A percentile compares a stretch with the other conserved stretches of the same genome.
These are phyloP conservation scores for Akanthomyces muscarius DNA, from an alignment of 2,329 filamentous ascomycete genomes.

Conservation along the genomic window DNA sequence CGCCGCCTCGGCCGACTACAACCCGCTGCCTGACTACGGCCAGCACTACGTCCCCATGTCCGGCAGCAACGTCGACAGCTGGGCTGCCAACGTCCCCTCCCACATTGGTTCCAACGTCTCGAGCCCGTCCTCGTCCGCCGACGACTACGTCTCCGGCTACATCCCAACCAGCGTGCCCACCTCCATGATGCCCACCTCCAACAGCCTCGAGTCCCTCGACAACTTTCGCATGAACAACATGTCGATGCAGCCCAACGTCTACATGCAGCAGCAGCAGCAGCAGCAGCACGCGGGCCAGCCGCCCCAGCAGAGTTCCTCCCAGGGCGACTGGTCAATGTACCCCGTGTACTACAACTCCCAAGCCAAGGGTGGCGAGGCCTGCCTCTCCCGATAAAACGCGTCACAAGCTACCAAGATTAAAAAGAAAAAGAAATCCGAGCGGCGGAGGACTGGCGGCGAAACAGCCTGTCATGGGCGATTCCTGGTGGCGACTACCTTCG, in stretches of 20 bases:
- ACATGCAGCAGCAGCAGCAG: constrained; percentile 24
- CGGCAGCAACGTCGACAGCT: constrained; percentile 41
- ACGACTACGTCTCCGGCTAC: constrained; percentile 45
- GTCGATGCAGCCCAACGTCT: constrained; percentile 12
- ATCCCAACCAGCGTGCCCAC: constrained; percentile 47
- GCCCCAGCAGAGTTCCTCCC: not conserved
- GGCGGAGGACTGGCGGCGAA: not conserved
- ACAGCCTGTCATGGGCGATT: not conserved
- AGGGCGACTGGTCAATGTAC: constrained; percentile 30
- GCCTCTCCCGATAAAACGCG: constrained; percentile 3
- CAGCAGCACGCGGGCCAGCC: no score
- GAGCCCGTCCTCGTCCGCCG: constrained; percentile 49
- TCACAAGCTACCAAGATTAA: not conserved
- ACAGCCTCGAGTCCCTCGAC: constrained; percentile 28
- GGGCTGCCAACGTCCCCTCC: constrained; percentile 42
- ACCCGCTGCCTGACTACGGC: constrained; percentile 40
- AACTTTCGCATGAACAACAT: constrained; percentile 28
- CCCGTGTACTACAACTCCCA: constrained; percentile 29
- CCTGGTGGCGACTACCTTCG: not conserved
- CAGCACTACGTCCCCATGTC: constrained; percentile 34
- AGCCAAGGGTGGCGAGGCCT: constrained; percentile 8
- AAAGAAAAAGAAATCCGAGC: not conserved
- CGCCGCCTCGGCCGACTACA: constrained; percentile 40
- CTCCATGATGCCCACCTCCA: constrained; percentile 36
- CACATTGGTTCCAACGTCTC: constrained; percentile 47